Conservation (phyloP, 2,329 filamentous ascomycete genomes). For the Neopestalotiopsis rosae region DNA sequence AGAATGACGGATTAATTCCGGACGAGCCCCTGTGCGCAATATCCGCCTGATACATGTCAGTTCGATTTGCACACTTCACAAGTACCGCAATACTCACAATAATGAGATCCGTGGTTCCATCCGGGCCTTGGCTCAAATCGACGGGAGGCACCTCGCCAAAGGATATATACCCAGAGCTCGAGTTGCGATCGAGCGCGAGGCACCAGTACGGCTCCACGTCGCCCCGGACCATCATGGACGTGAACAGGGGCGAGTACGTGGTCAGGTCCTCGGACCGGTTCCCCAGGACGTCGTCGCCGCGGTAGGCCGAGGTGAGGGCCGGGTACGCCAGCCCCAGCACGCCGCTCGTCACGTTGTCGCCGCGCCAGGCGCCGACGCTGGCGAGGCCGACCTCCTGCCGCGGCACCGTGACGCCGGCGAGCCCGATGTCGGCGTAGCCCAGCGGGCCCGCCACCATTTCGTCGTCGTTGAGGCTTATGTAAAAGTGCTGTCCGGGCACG, state of each 20-base stretch:
- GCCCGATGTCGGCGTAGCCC: constrained; percentile 50
- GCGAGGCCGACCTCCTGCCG: constrained; percentile 55
- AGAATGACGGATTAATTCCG: constrained; percentile 54
- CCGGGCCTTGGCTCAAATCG: constrained; percentile 32
- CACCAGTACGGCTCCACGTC: constrained; percentile 51
- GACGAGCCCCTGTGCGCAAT: constrained; percentile 41
- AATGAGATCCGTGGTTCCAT: constrained; percentile 46
- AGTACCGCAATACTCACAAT: constrained; percentile 42
- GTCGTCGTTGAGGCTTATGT: constrained; percentile 53
- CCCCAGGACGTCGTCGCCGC: constrained; percentile 38
- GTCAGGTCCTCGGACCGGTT: constrained; percentile 37
- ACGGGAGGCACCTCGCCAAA: constrained; percentile 53
- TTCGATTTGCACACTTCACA: background rate
- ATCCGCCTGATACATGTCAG: constrained; percentile 44
- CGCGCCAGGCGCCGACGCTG: constrained; percentile 55
- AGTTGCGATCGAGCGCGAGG: constrained; percentile 53
- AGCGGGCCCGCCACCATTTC: constrained; percentile 53
- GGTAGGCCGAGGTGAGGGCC: constrained; percentile 53
- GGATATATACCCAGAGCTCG: constrained; percentile 49
- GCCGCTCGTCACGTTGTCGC: constrained; percentile 57
- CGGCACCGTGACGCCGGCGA: constrained; percentile 50
- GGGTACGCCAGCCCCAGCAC: constrained; percentile 58
- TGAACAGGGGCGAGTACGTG: constrained; percentile 54
- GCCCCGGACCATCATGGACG: constrained; percentile 52
- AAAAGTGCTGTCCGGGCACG: constrained; percentile 48